Percentiles rank a stretch among this genome's conserved stretches.
Evolutionary conservation across 495 filamentous ascomycete genomes (phyloP).

Genomic region (Apiosordaria backusii): DNA sequence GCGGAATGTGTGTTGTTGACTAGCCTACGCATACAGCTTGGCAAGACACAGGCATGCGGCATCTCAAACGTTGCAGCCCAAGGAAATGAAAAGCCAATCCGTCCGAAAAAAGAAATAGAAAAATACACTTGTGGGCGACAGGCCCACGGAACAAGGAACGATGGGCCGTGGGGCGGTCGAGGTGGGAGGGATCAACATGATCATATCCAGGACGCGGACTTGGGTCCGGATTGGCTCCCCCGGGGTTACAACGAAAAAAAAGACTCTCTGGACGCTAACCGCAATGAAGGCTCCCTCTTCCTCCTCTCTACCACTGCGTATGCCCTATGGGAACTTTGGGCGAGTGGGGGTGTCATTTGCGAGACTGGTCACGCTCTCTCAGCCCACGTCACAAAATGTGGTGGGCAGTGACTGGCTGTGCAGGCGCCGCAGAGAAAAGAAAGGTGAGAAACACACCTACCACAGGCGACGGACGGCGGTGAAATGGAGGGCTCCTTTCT

Average conservation of each 20-base stretch:
- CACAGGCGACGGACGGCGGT: background rate
- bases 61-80: background rate
- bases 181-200: slow-evolving; percentile 13
- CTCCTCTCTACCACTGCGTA: background rate
- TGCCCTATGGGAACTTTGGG: background rate
- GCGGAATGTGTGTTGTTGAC: background rate
- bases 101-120: background rate
- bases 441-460: background rate
- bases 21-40: background rate
- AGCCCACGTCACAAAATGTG: slow-evolving; percentile 22
- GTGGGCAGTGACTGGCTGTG: slow-evolving; percentile 25
- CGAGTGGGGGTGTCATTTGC: slow-evolving; percentile 6
- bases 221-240: slow-evolving; percentile 10
- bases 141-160: slow-evolving; percentile 2
- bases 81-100: slow-evolving; percentile 1
- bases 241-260: background rate
- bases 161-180: slow-evolving; percentile 6
- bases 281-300: background rate
- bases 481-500: background rate
- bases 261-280: background rate
- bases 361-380: slow-evolving; percentile 7
- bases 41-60: background rate
- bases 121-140: background rate
- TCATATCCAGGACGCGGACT: slow-evolving; percentile 4
- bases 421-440: slow-evolving; percentile 21